These are phyloP conservation scores for Tuber umbilicatum DNA, from an alignment of 495 filamentous ascomycete genomes.

Conservation along the genomic window DNA sequence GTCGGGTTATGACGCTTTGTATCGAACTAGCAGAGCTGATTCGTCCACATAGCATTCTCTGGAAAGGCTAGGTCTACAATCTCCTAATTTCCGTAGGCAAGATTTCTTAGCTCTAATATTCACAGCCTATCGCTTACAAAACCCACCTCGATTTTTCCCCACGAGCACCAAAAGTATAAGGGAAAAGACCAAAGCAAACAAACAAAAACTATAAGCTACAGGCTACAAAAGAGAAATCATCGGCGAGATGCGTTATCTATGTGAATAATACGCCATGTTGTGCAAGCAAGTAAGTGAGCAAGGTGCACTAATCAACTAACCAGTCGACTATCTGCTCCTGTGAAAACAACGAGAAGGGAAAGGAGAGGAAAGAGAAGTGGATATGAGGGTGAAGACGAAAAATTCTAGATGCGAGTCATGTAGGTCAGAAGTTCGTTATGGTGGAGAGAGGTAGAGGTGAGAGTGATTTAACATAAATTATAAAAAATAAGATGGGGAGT, in stretches of 20 bases:
- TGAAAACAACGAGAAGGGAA: not conserved
- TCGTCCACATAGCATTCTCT: not conserved
- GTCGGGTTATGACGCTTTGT: not conserved
- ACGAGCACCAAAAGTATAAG: not conserved
- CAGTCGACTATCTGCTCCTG: not conserved
- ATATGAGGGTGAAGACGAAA: not conserved
- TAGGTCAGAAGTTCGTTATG: not conserved
- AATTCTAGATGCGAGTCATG: not conserved
- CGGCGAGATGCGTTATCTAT: not conserved
- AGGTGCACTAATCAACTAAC: not conserved
- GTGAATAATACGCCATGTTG: not conserved
- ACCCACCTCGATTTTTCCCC: not conserved
- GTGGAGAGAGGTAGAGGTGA: not conserved
- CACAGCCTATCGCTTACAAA: not conserved
- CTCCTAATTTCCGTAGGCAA: not conserved
- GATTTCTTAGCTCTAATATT: not conserved
- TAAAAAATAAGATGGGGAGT: not conserved
- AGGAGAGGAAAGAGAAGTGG: not conserved
- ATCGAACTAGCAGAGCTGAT: not conserved
- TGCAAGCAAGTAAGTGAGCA: not conserved
- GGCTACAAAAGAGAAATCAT: not conserved
- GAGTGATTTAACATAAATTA: not conserved
- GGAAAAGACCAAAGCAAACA: not conserved
- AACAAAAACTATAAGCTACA: not conserved
- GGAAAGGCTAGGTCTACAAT: not conserved